Base-by-base conservation (phyloP, 2,329 filamentous ascomycete species). In the Diaporthe vexans region DNA sequence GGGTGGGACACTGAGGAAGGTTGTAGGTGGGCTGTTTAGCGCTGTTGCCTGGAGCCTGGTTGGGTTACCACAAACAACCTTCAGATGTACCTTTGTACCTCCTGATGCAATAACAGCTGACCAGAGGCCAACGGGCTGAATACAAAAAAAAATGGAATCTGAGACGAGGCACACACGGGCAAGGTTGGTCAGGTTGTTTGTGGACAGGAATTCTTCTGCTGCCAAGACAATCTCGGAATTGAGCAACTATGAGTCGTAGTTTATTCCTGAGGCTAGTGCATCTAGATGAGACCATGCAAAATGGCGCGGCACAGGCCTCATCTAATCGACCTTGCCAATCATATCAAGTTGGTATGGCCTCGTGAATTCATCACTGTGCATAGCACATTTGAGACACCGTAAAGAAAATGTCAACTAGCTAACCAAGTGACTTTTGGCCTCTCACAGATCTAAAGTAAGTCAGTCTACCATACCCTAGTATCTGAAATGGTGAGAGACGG, bases 1-100 rank as follows among this genome's bases (percentile, higher is more conserved):
- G 10, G 46, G 21, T 2, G 24, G 24, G 29, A 29, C 29, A 29
- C n/a, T 29, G 29, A 59, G 35, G 26, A 24, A 56, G 68, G 56
- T 35, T 46, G n/a, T 59, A n/a, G 24, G 69, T 52, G 69, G 69
- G 43, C 46, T 48, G n/a, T 59, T 61, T 71, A 71, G 69, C 43
- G 69, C 35, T 19, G 69, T 51, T 71, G 56, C 69, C 69, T 71
- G 51, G 52, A 19, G 63, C 29, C 63, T 24, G 46, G 19, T n/a
- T 37, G 15, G 46, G 29, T 67, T 17, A 67, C 40, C 59, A 63
- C 40, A 29, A 63, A 63, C 59, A 63, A 33, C 9, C 63, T 52
- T 17, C 8, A 19, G 0, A 37, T 15, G 63, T 52, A 21, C 46
- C 15, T 19, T 37, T 21, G 29, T 67, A 67, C 48, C 21, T 29